These are phyloP conservation scores for Inosperma sp. DNA, from an alignment of 768 basidiomycete species.

Conservation along the genomic window DNA sequence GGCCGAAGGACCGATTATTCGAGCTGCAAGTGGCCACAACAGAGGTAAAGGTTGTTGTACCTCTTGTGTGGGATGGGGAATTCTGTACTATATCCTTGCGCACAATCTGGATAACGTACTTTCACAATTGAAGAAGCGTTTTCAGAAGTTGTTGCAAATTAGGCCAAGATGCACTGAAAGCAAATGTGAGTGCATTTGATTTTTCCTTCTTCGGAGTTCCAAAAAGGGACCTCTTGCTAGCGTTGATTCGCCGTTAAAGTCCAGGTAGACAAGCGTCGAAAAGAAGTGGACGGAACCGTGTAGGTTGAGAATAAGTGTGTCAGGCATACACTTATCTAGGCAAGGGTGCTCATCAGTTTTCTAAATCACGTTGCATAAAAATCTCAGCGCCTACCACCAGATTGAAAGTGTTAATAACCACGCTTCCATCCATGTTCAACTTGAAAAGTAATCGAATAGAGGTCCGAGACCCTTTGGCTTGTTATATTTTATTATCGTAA, in stretches of 20 bases:
- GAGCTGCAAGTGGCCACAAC: background rate
- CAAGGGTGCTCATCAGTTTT: no score
- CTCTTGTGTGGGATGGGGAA: constrained; percentile 70
- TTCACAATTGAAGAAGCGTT: constrained; percentile 47
- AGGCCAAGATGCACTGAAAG: constrained; percentile 55
- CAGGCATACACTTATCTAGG: constrained; percentile 64
- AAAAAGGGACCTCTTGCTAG: constrained; percentile 71
- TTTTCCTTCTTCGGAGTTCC: constrained; percentile 45
- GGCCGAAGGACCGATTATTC: no score
- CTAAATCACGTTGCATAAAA: no score
- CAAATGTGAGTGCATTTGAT: constrained; percentile 61
- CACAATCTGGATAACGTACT: constrained; percentile 52
- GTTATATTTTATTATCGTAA: no score
- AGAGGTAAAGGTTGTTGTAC: constrained; percentile 63
- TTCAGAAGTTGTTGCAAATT: constrained; percentile 32
- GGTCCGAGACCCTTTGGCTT: no score
- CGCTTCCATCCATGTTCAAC: no score
- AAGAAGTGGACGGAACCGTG: constrained; percentile 70
- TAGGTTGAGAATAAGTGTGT: constrained; percentile 59
- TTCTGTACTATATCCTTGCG: constrained; percentile 77
- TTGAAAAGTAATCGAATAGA: no score
- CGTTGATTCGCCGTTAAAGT: no score
- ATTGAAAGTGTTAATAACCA: no score
- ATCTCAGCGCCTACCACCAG: no score
- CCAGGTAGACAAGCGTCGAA: constrained; percentile 62